Evolutionary conservation across 176 grass and related monocot species (phyloP).

Genomic region (Otatea glauca): DNA sequence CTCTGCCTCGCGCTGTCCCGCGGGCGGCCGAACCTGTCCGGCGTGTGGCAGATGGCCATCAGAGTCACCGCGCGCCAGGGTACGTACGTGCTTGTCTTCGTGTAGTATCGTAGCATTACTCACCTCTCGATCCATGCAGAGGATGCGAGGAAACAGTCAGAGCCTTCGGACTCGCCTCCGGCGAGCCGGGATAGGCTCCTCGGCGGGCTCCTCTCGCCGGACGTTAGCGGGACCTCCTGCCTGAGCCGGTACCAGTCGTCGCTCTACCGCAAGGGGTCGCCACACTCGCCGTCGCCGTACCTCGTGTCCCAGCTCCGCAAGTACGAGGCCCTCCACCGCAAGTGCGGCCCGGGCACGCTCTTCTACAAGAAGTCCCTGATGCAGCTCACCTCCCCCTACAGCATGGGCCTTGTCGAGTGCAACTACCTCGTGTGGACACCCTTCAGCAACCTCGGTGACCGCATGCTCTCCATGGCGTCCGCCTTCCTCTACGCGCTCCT

Average conservation of each 20-base stretch:
- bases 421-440: conserved; percentile 66
- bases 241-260: conserved; percentile 52
- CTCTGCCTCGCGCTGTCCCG: conserved; percentile 47
- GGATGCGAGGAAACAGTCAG: not conserved
- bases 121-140: conserved; percentile 6
- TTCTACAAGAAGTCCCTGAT: conserved; percentile 57
- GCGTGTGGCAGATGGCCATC: conserved; percentile 51
- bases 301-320: conserved; percentile 57
- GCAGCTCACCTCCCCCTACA: conserved; percentile 46
- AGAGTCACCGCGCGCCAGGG: conserved; percentile 33
- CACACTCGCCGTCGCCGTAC: conserved; percentile 61
- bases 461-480: conserved; percentile 64
- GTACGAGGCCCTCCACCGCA: conserved; percentile 71
- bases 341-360: conserved; percentile 56
- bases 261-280: conserved; percentile 44
- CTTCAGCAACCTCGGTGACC: conserved; percentile 53
- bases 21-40: conserved; percentile 11
- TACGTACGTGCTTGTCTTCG: not conserved
- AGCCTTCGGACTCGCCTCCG: not conserved
- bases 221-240: conserved; percentile 45
- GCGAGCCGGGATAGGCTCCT: conserved; percentile 54
- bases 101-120: not conserved
- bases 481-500: conserved; percentile 73
- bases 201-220: conserved; percentile 60
- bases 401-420: conserved; percentile 62